phyloP scores from a whole-genome alignment of 345 rosid genomes.

The Atalantia buxifolia region DNA sequence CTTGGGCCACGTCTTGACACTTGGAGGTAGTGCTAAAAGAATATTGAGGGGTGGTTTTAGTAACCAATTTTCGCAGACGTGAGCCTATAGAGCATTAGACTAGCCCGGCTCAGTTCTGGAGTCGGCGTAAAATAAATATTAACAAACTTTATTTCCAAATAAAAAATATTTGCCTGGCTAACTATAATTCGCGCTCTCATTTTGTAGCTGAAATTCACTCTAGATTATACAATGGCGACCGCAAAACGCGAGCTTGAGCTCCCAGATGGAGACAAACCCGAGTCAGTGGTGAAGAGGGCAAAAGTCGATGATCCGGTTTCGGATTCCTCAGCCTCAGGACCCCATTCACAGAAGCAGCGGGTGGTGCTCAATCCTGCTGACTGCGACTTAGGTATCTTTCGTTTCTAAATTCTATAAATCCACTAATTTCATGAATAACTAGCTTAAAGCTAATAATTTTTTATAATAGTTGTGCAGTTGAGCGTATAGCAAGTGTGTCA shows the following conservation, averaged over 20 bases:
- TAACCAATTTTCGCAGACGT: no score
- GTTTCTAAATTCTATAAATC: no score
- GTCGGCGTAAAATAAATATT: neutral
- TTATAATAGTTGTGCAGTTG: neutral
- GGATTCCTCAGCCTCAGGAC: neutral
- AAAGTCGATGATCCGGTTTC: neutral
- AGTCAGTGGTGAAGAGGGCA: constrained; percentile 11
- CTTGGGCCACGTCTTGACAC: no score
- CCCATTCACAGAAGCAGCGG: constrained; percentile 1
- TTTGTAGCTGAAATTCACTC: neutral
- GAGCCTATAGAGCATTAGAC: no score
- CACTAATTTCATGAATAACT: neutral
- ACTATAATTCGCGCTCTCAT: neutral
- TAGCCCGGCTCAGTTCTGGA: neutral
- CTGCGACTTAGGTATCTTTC: constrained; percentile 24
- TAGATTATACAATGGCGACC: constrained; percentile 14
- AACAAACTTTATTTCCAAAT: neutral
- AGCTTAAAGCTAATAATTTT: neutral
- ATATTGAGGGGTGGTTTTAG: neutral
- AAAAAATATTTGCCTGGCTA: no score
- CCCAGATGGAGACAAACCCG: neutral
- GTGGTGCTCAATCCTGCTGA: constrained; percentile 33
- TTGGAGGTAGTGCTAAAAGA: neutral
- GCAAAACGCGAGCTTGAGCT: constrained; percentile 15
- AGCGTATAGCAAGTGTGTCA: neutral